Evolutionary conservation across 305 asterid species (phyloP).

Genomic region (Solanum hybrid): DNA sequence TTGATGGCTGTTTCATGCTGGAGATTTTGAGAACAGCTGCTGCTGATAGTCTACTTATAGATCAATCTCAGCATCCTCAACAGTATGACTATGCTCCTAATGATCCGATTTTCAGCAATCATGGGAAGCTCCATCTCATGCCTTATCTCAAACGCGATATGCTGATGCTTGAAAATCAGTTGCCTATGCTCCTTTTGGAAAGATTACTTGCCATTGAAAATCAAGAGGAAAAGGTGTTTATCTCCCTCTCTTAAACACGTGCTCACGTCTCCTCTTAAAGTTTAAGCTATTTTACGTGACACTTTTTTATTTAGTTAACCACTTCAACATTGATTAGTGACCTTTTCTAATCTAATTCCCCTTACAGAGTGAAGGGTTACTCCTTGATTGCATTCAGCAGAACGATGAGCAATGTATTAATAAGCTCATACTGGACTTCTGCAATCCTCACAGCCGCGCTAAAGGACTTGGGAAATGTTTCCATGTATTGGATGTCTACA

Average conservation of each 20-base stretch:
- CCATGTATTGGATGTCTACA: constrained; percentile 25
- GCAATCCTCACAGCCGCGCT: neutral
- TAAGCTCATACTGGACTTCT: constrained; percentile 15
- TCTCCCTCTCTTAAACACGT: neutral
- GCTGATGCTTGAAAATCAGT: constrained; percentile 36
- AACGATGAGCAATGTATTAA: constrained; percentile 14
- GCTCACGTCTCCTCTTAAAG: neutral
- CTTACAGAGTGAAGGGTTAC: neutral
- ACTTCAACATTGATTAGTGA: neutral
- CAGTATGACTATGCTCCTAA: constrained; percentile 22
- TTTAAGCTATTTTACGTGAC: neutral
- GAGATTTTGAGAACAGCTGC: constrained; percentile 26
- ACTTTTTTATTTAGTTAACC: neutral
- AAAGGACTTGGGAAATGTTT: constrained; percentile 13
- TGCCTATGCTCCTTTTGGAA: constrained; percentile 31
- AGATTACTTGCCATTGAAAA: constrained; percentile 17
- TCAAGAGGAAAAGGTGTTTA: constrained; percentile 1
- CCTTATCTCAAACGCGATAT: constrained; percentile 33
- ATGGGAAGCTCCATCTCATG: constrained; percentile 25
- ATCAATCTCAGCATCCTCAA: constrained; percentile 5
- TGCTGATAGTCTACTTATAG: neutral
- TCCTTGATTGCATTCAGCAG: constrained; percentile 7
- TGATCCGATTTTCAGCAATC: constrained; percentile 33
- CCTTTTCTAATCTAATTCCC: neutral
- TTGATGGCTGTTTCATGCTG: constrained; percentile 45